Percentiles rank a stretch among this genome's conserved stretches.
Conservation (phyloP, 805 yeast genomes). For the Zygoascus tannicola region DNA sequence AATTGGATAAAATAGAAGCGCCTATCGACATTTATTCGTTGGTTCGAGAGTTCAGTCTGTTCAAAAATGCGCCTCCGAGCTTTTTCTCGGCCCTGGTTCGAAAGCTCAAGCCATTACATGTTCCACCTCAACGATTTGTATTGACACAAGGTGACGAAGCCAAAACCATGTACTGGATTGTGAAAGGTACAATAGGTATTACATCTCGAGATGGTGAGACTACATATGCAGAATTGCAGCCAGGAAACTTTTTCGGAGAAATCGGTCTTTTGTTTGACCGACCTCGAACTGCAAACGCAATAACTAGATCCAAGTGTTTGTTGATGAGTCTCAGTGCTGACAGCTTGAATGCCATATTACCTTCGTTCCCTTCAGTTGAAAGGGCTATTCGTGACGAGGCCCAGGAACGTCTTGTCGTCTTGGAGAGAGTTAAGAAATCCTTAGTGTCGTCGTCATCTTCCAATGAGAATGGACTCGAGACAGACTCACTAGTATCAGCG, state of each 20-base stretch:
- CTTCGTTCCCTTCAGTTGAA: conserved; percentile 56
- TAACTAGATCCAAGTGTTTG: conserved; percentile 57
- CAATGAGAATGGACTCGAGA: neutral
- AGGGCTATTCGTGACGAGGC: conserved; percentile 68
- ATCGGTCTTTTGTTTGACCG: conserved; percentile 67
- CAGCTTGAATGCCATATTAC: conserved; percentile 47
- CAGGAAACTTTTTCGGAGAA: conserved; percentile 71
- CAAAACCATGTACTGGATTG: conserved; percentile 69
- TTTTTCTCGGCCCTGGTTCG: conserved; percentile 53
- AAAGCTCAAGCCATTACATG: conserved; percentile 48
- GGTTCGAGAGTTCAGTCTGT: conserved; percentile 52
- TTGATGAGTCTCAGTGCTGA: conserved; percentile 62
- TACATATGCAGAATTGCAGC: conserved; percentile 55
- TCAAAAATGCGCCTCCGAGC: conserved; percentile 55
- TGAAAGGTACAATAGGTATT: conserved; percentile 68
- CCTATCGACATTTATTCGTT: conserved; percentile 50
- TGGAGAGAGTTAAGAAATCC: conserved; percentile 36
- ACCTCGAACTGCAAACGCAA: conserved; percentile 72
- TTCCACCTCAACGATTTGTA: conserved; percentile 59
- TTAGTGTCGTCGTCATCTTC: neutral
- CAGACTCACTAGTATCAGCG: too few species aligned
- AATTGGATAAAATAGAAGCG: conserved; percentile 1
- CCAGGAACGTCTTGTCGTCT: conserved; percentile 65
- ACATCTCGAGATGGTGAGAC: conserved; percentile 72
- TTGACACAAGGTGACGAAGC: conserved; percentile 66